Conservation (phyloP, 257 asterid species). For the Solanum megistacrolobum region DNA sequence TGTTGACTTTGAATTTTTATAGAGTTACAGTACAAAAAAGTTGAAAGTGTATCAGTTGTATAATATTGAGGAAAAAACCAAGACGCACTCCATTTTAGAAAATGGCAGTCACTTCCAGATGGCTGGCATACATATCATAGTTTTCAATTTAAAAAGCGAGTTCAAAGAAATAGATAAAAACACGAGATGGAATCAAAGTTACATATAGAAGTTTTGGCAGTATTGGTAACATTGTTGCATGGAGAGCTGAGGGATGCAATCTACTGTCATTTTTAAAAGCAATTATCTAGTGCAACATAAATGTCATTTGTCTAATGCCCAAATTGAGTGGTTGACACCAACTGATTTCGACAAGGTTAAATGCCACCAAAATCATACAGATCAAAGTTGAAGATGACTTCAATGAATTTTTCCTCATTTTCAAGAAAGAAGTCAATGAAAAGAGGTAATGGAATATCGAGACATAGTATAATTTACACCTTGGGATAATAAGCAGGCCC, state of each 20-base stretch:
- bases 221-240: not conserved
- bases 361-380: not conserved
- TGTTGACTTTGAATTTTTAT: not conserved
- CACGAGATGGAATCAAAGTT: not conserved
- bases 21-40: not conserved
- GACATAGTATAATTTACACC: constrained; percentile 28
- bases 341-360: not conserved
- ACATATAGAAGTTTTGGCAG: not conserved
- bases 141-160: not conserved
- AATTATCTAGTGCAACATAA: not conserved
- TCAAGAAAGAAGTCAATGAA: not conserved
- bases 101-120: not conserved
- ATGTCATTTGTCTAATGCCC: not conserved
- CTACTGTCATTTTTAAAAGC: not conserved
- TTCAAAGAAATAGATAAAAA: not conserved
- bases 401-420: not conserved
- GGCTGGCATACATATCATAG: not conserved
- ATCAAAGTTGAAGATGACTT: not conserved
- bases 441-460: not conserved
- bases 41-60: not conserved
- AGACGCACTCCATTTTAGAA: not conserved
- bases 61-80: not conserved
- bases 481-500: constrained; percentile 93
- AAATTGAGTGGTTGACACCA: not conserved
- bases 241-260: not conserved